Evolutionary conservation across 2,329 filamentous ascomycete species (phyloP).

Genomic region (Alternaria novae-zelandiae): DNA sequence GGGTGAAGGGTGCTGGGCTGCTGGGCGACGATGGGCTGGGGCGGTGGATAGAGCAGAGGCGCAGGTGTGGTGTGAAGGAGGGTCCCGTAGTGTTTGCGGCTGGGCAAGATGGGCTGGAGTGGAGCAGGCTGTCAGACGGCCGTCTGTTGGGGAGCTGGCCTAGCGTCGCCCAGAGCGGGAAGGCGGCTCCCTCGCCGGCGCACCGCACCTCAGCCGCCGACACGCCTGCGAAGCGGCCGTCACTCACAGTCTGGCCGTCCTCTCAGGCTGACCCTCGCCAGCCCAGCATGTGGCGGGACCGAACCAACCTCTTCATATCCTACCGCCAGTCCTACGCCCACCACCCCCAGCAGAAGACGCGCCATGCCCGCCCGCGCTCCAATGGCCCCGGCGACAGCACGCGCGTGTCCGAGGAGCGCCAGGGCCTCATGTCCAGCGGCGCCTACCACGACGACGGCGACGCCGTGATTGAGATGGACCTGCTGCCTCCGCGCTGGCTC

Average conservation of each 20-base stretch:
- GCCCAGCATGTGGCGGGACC: constrained; percentile 90
- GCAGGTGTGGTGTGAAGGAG: constrained; percentile 25
- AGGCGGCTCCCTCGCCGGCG: constrained; percentile 8
- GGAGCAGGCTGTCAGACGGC: constrained; percentile 31
- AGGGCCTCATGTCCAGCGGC: constrained; percentile 82
- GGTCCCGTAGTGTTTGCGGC: constrained; percentile 35
- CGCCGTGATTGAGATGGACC: constrained; percentile 97
- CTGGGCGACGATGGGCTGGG: neutral
- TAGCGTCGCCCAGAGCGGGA: constrained; percentile 19
- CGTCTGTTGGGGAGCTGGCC: constrained; percentile 23
- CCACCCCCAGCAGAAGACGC: constrained; percentile 86
- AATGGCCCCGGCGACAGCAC: constrained; percentile 58
- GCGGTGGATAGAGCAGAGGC: constrained; percentile 18
- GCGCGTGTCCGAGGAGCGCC: constrained; percentile 66
- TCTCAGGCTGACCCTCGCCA: constrained; percentile 26
- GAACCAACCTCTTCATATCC: constrained; percentile 98
- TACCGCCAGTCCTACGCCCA: constrained; percentile 98
- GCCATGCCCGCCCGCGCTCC: constrained; percentile 60
- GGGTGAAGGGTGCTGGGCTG: neutral
- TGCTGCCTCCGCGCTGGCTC: constrained; percentile 92
- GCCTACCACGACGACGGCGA: constrained; percentile 87
- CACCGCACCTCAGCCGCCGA: constrained; percentile 5
- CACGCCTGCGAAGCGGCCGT: constrained; percentile 3
- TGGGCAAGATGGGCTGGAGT: constrained; percentile 32
- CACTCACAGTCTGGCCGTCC: neutral